phyloP scores from a whole-genome alignment of 2,329 filamentous ascomycete species.

The Exserohilum turcica region DNA sequence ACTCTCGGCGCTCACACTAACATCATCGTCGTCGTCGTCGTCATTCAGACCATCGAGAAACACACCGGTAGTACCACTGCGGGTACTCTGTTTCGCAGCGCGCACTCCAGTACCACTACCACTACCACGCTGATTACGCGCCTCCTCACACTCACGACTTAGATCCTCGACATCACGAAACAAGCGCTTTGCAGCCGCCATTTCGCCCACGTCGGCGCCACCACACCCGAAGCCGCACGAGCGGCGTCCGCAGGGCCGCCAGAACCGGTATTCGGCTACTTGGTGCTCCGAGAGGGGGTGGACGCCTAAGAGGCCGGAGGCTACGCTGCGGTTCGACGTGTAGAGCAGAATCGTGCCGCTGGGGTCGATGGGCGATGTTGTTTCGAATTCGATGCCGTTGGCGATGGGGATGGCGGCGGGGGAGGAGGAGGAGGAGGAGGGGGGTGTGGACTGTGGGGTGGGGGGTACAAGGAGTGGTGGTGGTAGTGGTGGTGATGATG shows the following conservation, averaged over 20 bases:
- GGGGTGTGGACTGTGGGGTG: not conserved
- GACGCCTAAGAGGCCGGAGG: constrained; percentile 38
- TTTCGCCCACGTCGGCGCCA: constrained; percentile 32
- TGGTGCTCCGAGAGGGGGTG: constrained; percentile 37
- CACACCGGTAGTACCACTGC: too few relatives aligned
- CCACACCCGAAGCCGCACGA: constrained; percentile 43
- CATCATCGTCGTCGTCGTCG: too few relatives aligned
- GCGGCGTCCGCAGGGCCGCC: constrained; percentile 40
- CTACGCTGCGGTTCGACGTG: constrained; percentile 35
- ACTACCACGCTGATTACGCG: too few relatives aligned
- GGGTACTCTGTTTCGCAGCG: too few relatives aligned
- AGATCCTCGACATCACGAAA: constrained; percentile 35
- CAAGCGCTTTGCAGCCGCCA: constrained; percentile 36
- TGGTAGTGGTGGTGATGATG: too few relatives aligned
- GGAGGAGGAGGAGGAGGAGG: not conserved
- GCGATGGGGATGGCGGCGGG: constrained; percentile 30
- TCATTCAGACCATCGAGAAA: constrained; percentile 10
- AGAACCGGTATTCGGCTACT: constrained; percentile 46
- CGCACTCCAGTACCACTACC: too few relatives aligned
- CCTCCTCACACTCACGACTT: not conserved
- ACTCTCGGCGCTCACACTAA: too few relatives aligned
- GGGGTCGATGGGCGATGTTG: constrained; percentile 32
- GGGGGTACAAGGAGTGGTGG: too few relatives aligned
- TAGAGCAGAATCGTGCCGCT: constrained; percentile 39
- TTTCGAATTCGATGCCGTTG: constrained; percentile 35